Base-by-base conservation (phyloP, 2,329 filamentous ascomycete species). In the Aureobasidium pullulans region DNA sequence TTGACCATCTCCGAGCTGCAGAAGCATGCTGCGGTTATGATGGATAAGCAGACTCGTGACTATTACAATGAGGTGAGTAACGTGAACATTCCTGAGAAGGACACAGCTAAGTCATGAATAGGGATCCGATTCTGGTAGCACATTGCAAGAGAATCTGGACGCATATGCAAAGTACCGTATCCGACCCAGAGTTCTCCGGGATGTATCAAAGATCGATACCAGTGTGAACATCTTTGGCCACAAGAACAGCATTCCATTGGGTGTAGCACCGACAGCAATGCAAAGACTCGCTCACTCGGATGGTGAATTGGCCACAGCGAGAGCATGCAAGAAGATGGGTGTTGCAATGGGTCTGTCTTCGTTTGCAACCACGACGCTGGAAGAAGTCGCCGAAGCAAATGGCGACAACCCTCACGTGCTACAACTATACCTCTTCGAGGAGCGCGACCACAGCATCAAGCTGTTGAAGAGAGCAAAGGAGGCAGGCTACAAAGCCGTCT, bases 351-450 rank as follows among this genome's bases (percentile, higher is more conserved):
- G 75, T 0, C 65, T 83, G 7, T 79, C 76, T 0, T 75, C 71
- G 1, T 82, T 77, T 61, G 73, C 80, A 2, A 81, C 74, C 5
- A 73, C 71, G 31, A 71, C 72, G 0, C 65, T 82, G n/a, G 81
- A 83, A 65, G 77, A 82, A 15, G 80, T 84, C 0, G 71, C 72
- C 4, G 66, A 69, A 37, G 64, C 57, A 1, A 60, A 40, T 0
- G 73, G 77, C 34, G 57, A 48, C 23, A 78, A 75, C 56, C 74
- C 79, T 0, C 78, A 79, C 62, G 76, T 76, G 23, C 77, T 84
- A 65, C 82, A 85, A 65, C 73, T 84, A 53, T 81, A 78, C 64
- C 71, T 83, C 15, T 71, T 83, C 54, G 77, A 79, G 64, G 77
- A 83, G 65, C 71, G 79, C 66, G 78, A 61, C 74, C 78, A 52